Evolutionary conservation across 345 rosid species (phyloP).

Genomic region (Balakata baccata): DNA sequence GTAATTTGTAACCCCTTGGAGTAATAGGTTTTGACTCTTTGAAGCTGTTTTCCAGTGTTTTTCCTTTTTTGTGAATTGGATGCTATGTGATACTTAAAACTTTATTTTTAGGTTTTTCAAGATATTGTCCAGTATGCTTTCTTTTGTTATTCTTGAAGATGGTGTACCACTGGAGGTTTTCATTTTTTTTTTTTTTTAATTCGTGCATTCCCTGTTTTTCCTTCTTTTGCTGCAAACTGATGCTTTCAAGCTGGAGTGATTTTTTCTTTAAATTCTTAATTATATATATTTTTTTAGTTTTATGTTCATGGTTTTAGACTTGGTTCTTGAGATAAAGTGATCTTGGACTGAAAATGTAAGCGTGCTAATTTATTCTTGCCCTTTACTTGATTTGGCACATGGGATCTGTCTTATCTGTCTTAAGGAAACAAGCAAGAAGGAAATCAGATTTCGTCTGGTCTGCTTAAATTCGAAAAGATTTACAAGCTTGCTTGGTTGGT

Average conservation of each 20-base stretch:
- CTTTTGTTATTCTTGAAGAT: not conserved
- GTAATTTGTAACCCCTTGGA: not conserved
- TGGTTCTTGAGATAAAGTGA: not conserved
- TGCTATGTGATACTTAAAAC: conserved; percentile 8
- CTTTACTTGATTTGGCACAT: conserved; percentile 18
- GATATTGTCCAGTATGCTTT: not conserved
- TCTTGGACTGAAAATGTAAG: conserved; percentile 1
- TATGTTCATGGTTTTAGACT: not conserved
- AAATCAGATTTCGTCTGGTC: conserved; percentile 17
- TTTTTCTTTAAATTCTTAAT: not conserved
- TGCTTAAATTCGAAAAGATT: conserved; percentile 17
- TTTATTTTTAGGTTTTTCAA: not conserved
- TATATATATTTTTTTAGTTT: not conserved
- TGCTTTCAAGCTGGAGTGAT: not conserved
- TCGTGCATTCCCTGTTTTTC: not conserved
- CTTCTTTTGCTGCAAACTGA: not conserved
- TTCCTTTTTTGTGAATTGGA: not conserved
- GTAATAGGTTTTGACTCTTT: conserved; percentile 2
- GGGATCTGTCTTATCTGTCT: conserved; percentile 22
- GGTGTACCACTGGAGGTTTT: not conserved
- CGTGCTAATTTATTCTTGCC: conserved; percentile 9
- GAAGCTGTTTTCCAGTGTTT: not conserved
- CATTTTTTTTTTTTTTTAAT: not conserved
- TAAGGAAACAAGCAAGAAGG: conserved; percentile 19
- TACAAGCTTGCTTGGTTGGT: conserved; percentile 16